phyloP scores from a whole-genome alignment of 768 basidiomycete species.

The Mycena indigotica region DNA sequence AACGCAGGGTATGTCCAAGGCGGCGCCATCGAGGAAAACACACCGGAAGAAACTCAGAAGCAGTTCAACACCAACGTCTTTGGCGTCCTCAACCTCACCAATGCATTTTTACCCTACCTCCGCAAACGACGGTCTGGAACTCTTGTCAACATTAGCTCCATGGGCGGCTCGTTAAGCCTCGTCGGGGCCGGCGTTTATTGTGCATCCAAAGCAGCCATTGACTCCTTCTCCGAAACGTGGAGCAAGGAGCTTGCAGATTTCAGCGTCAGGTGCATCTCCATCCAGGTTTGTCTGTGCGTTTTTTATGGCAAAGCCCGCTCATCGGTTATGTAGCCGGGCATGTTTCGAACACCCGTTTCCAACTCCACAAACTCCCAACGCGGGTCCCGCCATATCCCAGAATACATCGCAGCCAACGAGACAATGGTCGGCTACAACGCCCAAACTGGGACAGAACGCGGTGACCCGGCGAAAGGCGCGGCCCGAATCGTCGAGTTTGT shows the following conservation, averaged over 20 bases:
- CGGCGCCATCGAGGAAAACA: slow-evolving; percentile 19
- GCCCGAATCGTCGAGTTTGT: slow-evolving; percentile 17
- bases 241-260: slow-evolving; percentile 1
- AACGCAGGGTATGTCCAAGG: slow-evolving; percentile 28
- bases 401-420: slow-evolving; percentile 12
- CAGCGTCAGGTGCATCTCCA: slow-evolving; percentile 5
- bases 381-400: slow-evolving; percentile 11
- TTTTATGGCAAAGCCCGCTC: neutral
- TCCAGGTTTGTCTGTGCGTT: slow-evolving; percentile 7
- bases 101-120: slow-evolving; percentile 32
- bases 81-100: slow-evolving; percentile 29
- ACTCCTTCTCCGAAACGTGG: slow-evolving; percentile 13
- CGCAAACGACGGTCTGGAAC: slow-evolving; percentile 15
- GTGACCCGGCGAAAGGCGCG: slow-evolving; percentile 19
- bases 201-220: slow-evolving; percentile 24
- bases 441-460: slow-evolving; percentile 13
- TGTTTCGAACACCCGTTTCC: slow-evolving; percentile 22
- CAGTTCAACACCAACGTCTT: slow-evolving; percentile 32
- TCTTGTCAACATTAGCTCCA: slow-evolving; percentile 25
- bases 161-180: slow-evolving; percentile 3
- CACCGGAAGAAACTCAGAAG: slow-evolving; percentile 10
- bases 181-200: slow-evolving; percentile 21
- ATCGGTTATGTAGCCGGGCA: slow-evolving; percentile 4
- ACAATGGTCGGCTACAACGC: slow-evolving; percentile 6
- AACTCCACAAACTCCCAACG: slow-evolving; percentile 6